A percentile compares a stretch with the other conserved stretches of the same genome.
Conservation (phyloP, 2,329 filamentous ascomycete species). For the Phaeosphaeriaceae sp. region DNA sequence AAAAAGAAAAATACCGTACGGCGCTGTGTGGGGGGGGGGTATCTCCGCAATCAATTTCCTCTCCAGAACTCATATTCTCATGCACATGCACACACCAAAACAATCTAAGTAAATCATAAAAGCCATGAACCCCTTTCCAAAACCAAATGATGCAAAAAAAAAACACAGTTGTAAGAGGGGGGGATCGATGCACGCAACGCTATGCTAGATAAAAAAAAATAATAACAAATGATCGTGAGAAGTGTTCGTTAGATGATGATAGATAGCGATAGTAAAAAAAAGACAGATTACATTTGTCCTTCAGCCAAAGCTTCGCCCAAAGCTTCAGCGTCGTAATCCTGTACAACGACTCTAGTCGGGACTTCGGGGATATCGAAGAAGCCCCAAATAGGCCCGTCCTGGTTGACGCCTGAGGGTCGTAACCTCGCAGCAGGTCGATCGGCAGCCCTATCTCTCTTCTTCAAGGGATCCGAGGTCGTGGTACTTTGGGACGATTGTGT, state of each 20-base stretch:
- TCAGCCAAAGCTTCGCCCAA: conserved; percentile 46
- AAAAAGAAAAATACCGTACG: too few species aligned
- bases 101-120: not conserved
- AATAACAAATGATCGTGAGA: not conserved
- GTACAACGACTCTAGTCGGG: conserved; percentile 42
- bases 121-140: too few species aligned
- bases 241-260: not conserved
- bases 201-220: not conserved
- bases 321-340: conserved; percentile 47
- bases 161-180: too few species aligned
- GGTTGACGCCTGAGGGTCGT: conserved; percentile 47
- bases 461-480: conserved; percentile 7
- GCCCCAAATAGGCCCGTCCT: conserved; percentile 48
- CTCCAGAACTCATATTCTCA: not conserved
- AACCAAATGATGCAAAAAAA: too few species aligned
- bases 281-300: not conserved
- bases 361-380: conserved; percentile 45
- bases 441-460: conserved; percentile 19
- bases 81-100: not conserved
- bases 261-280: not conserved
- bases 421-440: conserved; percentile 15
- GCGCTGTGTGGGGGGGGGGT: too few species aligned
- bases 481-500: conserved; percentile 26
- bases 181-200: too few species aligned
- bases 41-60: not conserved